Evolutionary conservation across 176 grass and related monocot genomes (phyloP), one percentile per base, ranked within the genome.

Genomic region (Bolboschoenus planiculmis): DNA sequence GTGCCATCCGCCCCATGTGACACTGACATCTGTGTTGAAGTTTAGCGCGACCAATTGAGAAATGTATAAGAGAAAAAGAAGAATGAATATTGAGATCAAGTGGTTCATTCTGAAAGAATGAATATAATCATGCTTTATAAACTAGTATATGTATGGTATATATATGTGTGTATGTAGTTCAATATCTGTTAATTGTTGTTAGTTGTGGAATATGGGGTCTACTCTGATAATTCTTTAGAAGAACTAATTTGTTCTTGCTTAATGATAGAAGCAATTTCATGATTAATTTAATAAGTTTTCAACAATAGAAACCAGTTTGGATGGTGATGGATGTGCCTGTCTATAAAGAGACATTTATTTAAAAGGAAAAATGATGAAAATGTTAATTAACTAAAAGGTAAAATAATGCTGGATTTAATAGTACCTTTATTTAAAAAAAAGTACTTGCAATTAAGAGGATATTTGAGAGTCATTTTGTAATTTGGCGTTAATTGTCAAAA

Each of bases 1-100:
- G 24, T 54, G 84, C 53, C 14, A 26, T 23, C 40, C 15, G 10
- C 84, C 84, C 73, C 54, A 80, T 20, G 73, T 85, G 8, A 85
- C 21, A 64, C 18, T 68, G 74, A 85, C 10, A 27, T 80, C 84
- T 35, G 84, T 78, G 8, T 78, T 79, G 33, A 85, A 85, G 48
- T 85, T 79, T 67, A 72, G 39, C n/a, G 56, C 84, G 6, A 39
- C 33, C 23, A 85, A 80, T 65, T 35, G 51, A 60, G 30, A 21
- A 68, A 55, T 85, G 54, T 54, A 35, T 31, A 33, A 80, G 48
- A 79, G 57, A 67, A 40, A 76, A 85, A 67, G 9, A 50, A 85
- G 11, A 23, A 80, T n/a, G 56, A 31, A 61, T 44, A 30, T 44
- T 16, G 13, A 40, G 23, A 81, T 29, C 1, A 60, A 14, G 55